These are phyloP conservation scores for Pythium graminicola DNA, from an alignment of 352 stramenopile genomes.

Conservation along the genomic window DNA sequence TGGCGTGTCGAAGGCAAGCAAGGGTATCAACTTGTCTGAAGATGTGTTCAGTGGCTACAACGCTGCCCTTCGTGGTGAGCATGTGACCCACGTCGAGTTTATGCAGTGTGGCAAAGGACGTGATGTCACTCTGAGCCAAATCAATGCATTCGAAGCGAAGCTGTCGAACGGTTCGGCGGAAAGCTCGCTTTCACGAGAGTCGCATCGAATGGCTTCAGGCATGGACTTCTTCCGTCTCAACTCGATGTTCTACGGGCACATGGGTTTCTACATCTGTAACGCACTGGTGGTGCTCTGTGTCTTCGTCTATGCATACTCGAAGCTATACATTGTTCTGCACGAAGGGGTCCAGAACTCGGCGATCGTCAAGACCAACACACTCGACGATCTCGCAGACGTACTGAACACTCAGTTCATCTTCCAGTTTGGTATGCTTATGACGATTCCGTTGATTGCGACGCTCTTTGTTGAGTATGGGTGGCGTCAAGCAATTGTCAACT, in stretches of 20 bases:
- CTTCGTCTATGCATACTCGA: constrained; percentile 76
- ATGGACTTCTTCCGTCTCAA: constrained; percentile 89
- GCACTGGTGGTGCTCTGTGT: constrained; percentile 73
- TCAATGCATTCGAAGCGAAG: constrained; percentile 85
- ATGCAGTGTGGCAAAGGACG: constrained; percentile 86
- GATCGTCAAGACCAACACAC: constrained; percentile 66
- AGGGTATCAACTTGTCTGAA: constrained; percentile 87
- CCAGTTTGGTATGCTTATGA: constrained; percentile 87
- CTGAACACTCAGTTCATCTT: constrained; percentile 87
- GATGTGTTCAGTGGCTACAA: constrained; percentile 89
- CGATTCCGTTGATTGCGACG: constrained; percentile 75
- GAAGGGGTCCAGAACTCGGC: constrained; percentile 59
- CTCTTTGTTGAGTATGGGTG: constrained; percentile 81
- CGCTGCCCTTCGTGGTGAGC: constrained; percentile 60
- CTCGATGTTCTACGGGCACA: constrained; percentile 87
- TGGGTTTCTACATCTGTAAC: constrained; percentile 87
- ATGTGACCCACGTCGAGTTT: constrained; percentile 79
- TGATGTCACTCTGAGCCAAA: constrained; percentile 84
- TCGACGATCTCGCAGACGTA: constrained; percentile 69
- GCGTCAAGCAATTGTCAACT: constrained; percentile 73
- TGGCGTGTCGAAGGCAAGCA: constrained; percentile 80
- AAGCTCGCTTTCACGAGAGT: constrained; percentile 71
- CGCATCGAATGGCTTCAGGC: constrained; percentile 69
- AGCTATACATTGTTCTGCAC: constrained; percentile 82
- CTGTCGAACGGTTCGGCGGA: constrained; percentile 76